A percentile compares a stretch with the other conserved stretches of the same genome.
These are phyloP conservation scores for Beta macrorhiza DNA, from an alignment of 179 eudicot species.

Conservation along the genomic window DNA sequence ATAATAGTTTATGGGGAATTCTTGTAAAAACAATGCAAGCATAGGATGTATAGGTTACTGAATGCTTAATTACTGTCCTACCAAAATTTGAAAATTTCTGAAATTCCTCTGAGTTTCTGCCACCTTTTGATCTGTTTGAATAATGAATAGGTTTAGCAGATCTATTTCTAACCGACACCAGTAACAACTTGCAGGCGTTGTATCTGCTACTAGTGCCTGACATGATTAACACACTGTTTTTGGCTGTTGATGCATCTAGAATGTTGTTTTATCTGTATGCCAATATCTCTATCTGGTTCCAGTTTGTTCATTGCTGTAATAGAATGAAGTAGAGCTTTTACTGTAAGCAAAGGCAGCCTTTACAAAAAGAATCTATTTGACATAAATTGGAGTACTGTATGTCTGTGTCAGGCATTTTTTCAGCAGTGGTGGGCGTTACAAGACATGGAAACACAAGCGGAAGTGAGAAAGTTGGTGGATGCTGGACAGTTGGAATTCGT, in stretches of 20 bases:
- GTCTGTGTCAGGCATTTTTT: slow-evolving; percentile 67
- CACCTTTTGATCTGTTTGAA: too few relatives aligned
- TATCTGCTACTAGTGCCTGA: background rate
- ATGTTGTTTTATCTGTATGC: background rate
- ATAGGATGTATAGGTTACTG: background rate
- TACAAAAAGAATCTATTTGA: background rate
- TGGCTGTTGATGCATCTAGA: slow-evolving; percentile 1
- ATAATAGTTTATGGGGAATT: background rate
- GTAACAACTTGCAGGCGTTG: too few relatives aligned
- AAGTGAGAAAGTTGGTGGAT: slow-evolving; percentile 61
- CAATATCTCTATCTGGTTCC: background rate
- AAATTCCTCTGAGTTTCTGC: background rate
- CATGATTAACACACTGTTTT: background rate
- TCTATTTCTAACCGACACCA: too few relatives aligned
- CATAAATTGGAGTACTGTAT: slow-evolving; percentile 3
- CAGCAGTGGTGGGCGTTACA: slow-evolving; percentile 81
- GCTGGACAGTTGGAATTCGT: slow-evolving; percentile 75
- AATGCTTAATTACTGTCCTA: too few relatives aligned
- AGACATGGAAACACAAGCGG: slow-evolving; percentile 47
- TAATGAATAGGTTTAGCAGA: too few relatives aligned
- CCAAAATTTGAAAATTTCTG: background rate
- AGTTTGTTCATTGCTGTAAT: background rate
- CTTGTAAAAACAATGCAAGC: background rate
- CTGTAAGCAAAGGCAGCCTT: background rate
- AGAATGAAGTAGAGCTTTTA: background rate